Percentiles rank a stretch among this genome's conserved stretches.
Evolutionary conservation across 129 eudicot genomes (phyloP).

Genomic region (Daucus carota): DNA sequence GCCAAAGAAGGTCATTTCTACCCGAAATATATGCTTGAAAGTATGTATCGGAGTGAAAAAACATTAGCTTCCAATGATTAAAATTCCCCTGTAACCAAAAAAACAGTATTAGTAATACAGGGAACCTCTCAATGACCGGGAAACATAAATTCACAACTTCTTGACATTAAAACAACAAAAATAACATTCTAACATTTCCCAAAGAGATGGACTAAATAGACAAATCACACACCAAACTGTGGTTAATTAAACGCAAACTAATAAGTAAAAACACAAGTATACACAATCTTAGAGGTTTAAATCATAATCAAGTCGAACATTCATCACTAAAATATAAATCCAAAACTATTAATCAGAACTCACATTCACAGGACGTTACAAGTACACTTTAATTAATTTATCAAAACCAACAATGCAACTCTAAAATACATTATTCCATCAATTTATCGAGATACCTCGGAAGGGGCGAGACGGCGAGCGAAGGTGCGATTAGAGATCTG

Average conservation of each 20-base stretch:
- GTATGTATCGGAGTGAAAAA: conserved; percentile 84
- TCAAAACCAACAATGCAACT: too few species aligned
- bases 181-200: too few species aligned
- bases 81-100: conserved; percentile 75
- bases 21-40: conserved; percentile 67
- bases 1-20: conserved; percentile 72
- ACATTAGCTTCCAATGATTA: conserved; percentile 94
- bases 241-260: too few species aligned
- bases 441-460: conserved; percentile 32
- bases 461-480: conserved; percentile 64
- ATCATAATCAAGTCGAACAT: too few species aligned
- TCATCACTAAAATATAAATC: not conserved
- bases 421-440: too few species aligned
- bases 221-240: too few species aligned
- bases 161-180: not conserved
- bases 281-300: too few species aligned
- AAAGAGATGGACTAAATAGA: too few species aligned
- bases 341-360: too few species aligned
- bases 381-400: too few species aligned
- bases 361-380: not conserved
- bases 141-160: not conserved
- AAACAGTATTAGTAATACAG: conserved; percentile 12
- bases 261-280: too few species aligned
- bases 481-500: conserved; percentile 54
- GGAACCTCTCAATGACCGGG: not conserved